Conservation (phyloP, 1,284 basidiomycete genomes). For the Naganishia albida region DNA sequence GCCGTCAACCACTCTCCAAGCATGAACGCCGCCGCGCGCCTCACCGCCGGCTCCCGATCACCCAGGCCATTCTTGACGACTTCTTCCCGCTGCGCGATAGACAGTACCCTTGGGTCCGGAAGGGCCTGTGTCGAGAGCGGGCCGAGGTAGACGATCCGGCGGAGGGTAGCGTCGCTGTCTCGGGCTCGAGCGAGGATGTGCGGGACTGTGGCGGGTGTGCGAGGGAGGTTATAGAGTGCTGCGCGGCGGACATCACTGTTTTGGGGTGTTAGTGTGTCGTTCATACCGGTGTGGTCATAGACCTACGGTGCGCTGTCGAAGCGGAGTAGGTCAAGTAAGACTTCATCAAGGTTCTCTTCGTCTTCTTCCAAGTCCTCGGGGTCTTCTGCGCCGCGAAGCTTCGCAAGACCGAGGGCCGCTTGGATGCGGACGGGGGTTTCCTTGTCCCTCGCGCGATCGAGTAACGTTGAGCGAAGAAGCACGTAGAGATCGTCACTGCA, state of each 20-base stretch:
- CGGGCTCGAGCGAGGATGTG: constrained; percentile 76
- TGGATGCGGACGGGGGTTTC: constrained; percentile 80
- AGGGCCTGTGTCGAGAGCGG: constrained; percentile 60
- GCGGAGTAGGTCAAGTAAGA: constrained; percentile 71
- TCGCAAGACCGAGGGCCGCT: constrained; percentile 80
- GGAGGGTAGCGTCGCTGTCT: constrained; percentile 79
- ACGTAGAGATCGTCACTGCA: constrained; percentile 78
- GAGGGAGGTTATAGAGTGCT: constrained; percentile 75
- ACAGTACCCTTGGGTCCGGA: constrained; percentile 68
- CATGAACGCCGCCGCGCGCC: constrained; percentile 74
- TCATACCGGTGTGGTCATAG: background rate
- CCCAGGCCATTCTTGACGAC: constrained; percentile 79
- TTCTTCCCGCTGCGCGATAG: constrained; percentile 73
- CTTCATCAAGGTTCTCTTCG: constrained; percentile 60
- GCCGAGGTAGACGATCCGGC: constrained; percentile 75
- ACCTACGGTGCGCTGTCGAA: constrained; percentile 78
- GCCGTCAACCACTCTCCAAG: constrained; percentile 68
- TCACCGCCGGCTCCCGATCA: constrained; percentile 81
- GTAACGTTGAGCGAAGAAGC: constrained; percentile 65
- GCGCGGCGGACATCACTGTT: constrained; percentile 85
- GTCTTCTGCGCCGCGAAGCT: constrained; percentile 76
- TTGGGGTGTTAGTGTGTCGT: background rate
- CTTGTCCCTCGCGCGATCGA: constrained; percentile 83
- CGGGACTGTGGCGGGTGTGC: constrained; percentile 64
- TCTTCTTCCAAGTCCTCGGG: constrained; percentile 66